Evolutionary conservation across 768 basidiomycete species (phyloP), one percentile per base, ranked within the genome.

Genomic region (Kwoniella dejecticola): DNA sequence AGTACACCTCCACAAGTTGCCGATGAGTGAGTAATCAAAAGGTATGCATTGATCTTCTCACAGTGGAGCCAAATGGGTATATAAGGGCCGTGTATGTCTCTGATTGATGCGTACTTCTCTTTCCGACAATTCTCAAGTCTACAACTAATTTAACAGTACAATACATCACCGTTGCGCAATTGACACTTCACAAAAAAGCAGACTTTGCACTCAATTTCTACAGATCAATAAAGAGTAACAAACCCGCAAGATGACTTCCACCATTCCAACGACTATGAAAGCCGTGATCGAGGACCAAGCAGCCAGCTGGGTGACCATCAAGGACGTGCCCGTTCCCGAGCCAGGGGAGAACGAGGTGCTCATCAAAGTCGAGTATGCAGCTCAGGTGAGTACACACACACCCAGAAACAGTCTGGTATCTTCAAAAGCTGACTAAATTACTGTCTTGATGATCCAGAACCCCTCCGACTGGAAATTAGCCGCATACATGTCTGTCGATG

Each of bases 281-380:
- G 69, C 69, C 19, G 55, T 71, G 49, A 64, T 68, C 27, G 60
- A 66, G 45, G 45, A 59, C 15, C 55, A 68, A 31, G 23, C 41
- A 59, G 63, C 56, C 17, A 60, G 53, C 23, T 58, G 46, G 33
- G 57, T 57, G 8, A 38, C 53, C 7, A 31, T 71, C 31, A 41
- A 61, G 30, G 65, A 67, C 23, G 31, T 66, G 17, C 46, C 67
- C 6, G 62, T 68, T 4, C 70, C 69, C 24, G 40, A 45, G 13
- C 55, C 61, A 19, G 60, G 54, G 11, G 47, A 63, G 17, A 62
- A 71, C 31, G 68, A 77, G 13, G 64, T 77, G 4, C 53, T 77
- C 11, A 62, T 77, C 61, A 74, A 77, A 59, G 62, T 71, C 12
- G 61, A 63, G 27, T 71, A 71, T 55, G 64, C 64, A n/a, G 59